These are phyloP conservation scores for Spencermartinsiella ligniputridi DNA, from an alignment of 1,139 yeast genomes.

Conservation along the genomic window DNA sequence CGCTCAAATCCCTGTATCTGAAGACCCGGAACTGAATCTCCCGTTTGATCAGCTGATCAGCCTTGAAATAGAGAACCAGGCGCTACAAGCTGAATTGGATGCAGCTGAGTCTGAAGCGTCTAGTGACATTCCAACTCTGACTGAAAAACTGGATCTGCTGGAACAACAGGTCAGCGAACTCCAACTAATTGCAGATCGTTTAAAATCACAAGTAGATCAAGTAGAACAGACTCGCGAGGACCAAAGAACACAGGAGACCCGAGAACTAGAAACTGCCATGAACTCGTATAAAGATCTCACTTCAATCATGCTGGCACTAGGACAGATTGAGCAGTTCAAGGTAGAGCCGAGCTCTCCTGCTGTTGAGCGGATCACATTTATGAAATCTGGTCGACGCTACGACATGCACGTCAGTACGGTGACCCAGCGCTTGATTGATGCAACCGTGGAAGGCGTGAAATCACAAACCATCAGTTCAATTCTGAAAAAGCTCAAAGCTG, in stretches of 20 bases:
- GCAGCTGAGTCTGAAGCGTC: not conserved
- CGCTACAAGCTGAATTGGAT: not conserved
- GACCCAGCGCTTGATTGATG: not conserved
- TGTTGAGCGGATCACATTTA: not conserved
- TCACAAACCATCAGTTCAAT: not conserved
- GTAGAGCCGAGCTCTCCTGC: not conserved
- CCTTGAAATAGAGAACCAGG: conserved; percentile 2
- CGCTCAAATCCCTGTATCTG: conserved; percentile 18
- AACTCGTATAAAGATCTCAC: not conserved
- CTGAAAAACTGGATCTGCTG: conserved; percentile 36
- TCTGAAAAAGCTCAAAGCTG: not conserved
- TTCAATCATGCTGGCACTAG: not conserved
- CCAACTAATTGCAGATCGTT: conserved; percentile 3
- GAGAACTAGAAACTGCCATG: not conserved
- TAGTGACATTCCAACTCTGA: conserved; percentile 1
- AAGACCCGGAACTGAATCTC: conserved; percentile 27
- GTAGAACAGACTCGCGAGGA: conserved; percentile 6
- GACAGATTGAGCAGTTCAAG: not conserved
- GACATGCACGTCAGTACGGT: not conserved
- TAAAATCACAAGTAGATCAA: conserved; percentile 7
- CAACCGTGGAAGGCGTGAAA: not conserved
- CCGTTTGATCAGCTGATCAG: conserved; percentile 24
- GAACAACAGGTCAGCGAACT: conserved; percentile 28
- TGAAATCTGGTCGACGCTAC: not conserved
- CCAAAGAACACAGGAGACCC: not conserved